Conservation (phyloP, 805 yeast genomes). For the Starmera quercuum region DNA sequence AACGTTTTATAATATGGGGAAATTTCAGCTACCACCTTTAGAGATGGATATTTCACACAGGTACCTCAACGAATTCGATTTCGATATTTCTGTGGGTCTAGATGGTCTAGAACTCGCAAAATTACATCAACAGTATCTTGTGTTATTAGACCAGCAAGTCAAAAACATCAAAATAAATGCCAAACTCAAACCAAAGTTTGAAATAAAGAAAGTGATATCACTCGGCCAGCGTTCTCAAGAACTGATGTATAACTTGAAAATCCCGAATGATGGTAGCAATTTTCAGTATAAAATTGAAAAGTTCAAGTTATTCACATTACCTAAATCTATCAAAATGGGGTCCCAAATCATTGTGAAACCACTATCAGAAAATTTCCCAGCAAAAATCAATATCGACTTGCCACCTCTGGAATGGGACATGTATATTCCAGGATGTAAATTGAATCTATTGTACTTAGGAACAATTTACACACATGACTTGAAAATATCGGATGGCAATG, state of each 20-base stretch:
- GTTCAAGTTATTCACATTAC: too few relatives aligned
- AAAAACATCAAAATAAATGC: slow-evolving; percentile 1
- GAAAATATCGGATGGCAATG: neutral
- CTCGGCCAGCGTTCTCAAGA: too few relatives aligned
- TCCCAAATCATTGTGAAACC: too few relatives aligned
- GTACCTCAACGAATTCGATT: slow-evolving; percentile 2
- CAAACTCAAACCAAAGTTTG: slow-evolving; percentile 4
- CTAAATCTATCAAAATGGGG: too few relatives aligned
- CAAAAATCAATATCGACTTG: neutral
- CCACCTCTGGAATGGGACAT: slow-evolving; percentile 14
- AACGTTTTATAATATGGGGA: too few relatives aligned
- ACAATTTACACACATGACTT: slow-evolving; percentile 2
- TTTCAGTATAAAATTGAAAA: too few relatives aligned
- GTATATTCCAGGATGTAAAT: slow-evolving; percentile 10
- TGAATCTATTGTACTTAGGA: slow-evolving; percentile 6
- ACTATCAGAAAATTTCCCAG: neutral
- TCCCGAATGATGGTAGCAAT: too few relatives aligned
- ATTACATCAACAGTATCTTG: slow-evolving; percentile 4
- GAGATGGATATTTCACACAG: slow-evolving; percentile 9
- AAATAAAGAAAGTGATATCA: slow-evolving; percentile 1
- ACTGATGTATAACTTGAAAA: too few relatives aligned
- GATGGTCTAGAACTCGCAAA: slow-evolving; percentile 6
- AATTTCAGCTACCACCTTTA: neutral
- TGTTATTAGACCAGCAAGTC: too few relatives aligned
- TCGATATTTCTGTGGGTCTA: slow-evolving; percentile 3